These are phyloP conservation scores for Penicillium manginii DNA, from an alignment of 495 filamentous ascomycete genomes.

Conservation along the genomic window DNA sequence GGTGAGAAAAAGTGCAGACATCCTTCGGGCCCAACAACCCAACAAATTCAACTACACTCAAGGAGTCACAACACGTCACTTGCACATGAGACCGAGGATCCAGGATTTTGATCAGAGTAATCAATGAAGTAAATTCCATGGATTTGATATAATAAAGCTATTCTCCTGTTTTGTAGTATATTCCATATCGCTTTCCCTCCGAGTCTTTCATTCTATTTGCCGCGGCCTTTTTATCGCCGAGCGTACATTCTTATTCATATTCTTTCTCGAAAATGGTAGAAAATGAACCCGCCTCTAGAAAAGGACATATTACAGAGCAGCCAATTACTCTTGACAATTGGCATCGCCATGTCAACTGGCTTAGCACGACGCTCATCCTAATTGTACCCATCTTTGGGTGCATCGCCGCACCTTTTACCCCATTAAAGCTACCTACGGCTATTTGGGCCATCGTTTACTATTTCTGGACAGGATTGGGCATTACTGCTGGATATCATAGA, in stretches of 20 bases:
- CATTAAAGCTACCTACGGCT: constrained; percentile 66
- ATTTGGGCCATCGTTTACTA: constrained; percentile 82
- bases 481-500: constrained; percentile 73
- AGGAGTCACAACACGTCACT: constrained; percentile 5
- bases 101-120: neutral
- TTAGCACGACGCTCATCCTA: constrained; percentile 80
- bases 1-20: constrained; percentile 5
- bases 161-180: too few relatives aligned
- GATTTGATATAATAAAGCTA: too few relatives aligned
- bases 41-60: constrained; percentile 10
- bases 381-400: constrained; percentile 73
- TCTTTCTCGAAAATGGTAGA: constrained; percentile 7
- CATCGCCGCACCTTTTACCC: constrained; percentile 73
- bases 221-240: too few relatives aligned
- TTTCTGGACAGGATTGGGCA: constrained; percentile 80
- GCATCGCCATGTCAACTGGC: constrained; percentile 91
- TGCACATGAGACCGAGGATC: constrained; percentile 14
- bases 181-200: too few relatives aligned
- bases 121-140: neutral
- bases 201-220: too few relatives aligned
- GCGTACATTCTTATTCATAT: too few relatives aligned
- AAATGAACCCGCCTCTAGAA: constrained; percentile 16
- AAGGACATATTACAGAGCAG: constrained; percentile 47
- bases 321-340: constrained; percentile 81
- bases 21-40: constrained; percentile 15